Conservation (phyloP, 2,329 filamentous ascomycete genomes). For the Neofusicoccum cordaticola region DNA sequence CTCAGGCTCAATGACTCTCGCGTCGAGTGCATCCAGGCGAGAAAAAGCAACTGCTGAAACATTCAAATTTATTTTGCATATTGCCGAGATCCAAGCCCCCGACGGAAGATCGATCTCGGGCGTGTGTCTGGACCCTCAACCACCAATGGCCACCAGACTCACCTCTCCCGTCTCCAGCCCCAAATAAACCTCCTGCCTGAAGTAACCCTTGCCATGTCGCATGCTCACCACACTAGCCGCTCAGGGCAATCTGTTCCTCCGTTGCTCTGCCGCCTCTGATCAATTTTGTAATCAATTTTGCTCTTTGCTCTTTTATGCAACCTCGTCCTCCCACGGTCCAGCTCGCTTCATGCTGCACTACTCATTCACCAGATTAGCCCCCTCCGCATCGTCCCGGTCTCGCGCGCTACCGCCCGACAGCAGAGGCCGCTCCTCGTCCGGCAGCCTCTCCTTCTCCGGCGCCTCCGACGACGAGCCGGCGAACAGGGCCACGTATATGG, state of each 20-base stretch:
- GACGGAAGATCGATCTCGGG: too few relatives aligned
- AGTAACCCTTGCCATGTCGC: too few relatives aligned
- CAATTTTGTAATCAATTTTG: neutral
- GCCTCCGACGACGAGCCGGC: neutral
- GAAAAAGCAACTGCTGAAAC: neutral
- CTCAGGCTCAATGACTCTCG: neutral
- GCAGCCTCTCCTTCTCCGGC: neutral
- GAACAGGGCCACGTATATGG: constrained; percentile 24
- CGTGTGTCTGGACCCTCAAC: neutral
- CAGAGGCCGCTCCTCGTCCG: neutral
- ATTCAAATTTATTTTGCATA: neutral
- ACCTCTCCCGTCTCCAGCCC: neutral
- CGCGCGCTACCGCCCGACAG: neutral
- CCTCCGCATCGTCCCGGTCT: neutral
- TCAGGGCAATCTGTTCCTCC: neutral
- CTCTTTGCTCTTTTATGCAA: neutral
- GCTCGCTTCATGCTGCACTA: neutral
- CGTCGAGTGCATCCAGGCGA: neutral
- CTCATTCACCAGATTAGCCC: constrained; percentile 5
- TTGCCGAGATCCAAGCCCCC: neutral
- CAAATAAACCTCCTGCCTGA: neutral
- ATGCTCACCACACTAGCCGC: neutral
- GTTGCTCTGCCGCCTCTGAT: neutral
- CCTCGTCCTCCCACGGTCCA: neutral
- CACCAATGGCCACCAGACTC: neutral